Conservation (phyloP, 2,329 filamentous ascomycete species). For the Pezicula rhizophila region DNA sequence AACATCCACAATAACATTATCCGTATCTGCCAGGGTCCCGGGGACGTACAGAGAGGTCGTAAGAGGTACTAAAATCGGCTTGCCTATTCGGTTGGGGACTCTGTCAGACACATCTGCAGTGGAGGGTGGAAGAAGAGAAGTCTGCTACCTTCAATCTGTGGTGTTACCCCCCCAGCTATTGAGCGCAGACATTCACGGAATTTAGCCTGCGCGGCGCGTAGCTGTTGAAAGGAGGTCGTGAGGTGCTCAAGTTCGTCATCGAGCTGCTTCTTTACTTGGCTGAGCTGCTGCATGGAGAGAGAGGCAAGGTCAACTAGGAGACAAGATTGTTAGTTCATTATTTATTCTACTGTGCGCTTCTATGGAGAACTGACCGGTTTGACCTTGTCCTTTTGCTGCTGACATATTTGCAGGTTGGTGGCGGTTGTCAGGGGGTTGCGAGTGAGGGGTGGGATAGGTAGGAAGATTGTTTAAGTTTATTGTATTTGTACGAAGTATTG, state of each 20-base stretch:
- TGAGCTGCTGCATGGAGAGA: conserved; percentile 79
- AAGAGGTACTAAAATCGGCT: conserved; percentile 78
- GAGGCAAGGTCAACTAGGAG: conserved; percentile 61
- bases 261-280: conserved; percentile 89
- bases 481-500: no score
- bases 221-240: conserved; percentile 80
- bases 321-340: background rate
- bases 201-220: conserved; percentile 83
- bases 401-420: background rate
- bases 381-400: background rate
- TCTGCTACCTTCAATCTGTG: conserved; percentile 32
- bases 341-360: background rate
- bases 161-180: conserved; percentile 54
- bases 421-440: background rate
- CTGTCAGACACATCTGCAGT: background rate
- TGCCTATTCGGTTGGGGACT: conserved; percentile 27
- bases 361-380: background rate
- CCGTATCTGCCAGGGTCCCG: conserved; percentile 67
- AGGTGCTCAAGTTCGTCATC: conserved; percentile 95
- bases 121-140: conserved; percentile 6
- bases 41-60: conserved; percentile 94
- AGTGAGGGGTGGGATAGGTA: background rate
- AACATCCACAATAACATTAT: conserved; percentile 82
- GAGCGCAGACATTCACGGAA: conserved; percentile 85
- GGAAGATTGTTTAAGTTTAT: background rate